Evolutionary conservation across 2,329 filamentous ascomycete species (phyloP).

Genomic region (Colletotrichum sp.): DNA sequence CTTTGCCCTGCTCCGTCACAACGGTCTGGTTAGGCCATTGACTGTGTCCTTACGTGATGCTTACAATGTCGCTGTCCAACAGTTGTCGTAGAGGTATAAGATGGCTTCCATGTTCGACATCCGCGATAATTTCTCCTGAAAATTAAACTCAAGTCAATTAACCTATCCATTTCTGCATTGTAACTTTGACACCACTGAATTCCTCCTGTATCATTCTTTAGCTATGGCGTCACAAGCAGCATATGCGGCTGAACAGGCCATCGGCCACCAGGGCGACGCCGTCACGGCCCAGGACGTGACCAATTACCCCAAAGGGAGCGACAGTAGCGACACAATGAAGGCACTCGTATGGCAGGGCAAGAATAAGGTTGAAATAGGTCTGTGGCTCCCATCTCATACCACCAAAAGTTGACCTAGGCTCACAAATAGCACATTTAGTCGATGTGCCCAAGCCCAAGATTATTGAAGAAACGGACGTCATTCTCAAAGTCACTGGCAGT

Average conservation of each 20-base stretch:
- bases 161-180: neutral
- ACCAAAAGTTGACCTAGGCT: neutral
- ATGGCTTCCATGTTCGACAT: neutral
- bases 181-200: neutral
- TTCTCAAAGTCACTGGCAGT: constrained; percentile 75
- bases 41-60: neutral
- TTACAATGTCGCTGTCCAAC: neutral
- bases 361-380: constrained; percentile 73
- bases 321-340: constrained; percentile 71
- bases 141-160: neutral
- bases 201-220: neutral
- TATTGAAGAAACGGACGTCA: constrained; percentile 76
- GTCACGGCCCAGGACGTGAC: constrained; percentile 71
- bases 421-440: constrained; percentile 36
- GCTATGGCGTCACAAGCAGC: constrained; percentile 70
- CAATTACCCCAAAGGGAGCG: constrained; percentile 55
- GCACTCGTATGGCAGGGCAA: constrained; percentile 84
- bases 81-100: neutral
- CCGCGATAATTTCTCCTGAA: neutral
- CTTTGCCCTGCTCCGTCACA: neutral
- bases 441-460: constrained; percentile 74
- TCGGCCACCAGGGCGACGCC: constrained; percentile 71
- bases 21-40: neutral
- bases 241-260: constrained; percentile 64
- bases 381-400: constrained; percentile 8